phyloP scores from a whole-genome alignment of 2,329 filamentous ascomycete genomes.

The Paraconiothyrium sp. region DNA sequence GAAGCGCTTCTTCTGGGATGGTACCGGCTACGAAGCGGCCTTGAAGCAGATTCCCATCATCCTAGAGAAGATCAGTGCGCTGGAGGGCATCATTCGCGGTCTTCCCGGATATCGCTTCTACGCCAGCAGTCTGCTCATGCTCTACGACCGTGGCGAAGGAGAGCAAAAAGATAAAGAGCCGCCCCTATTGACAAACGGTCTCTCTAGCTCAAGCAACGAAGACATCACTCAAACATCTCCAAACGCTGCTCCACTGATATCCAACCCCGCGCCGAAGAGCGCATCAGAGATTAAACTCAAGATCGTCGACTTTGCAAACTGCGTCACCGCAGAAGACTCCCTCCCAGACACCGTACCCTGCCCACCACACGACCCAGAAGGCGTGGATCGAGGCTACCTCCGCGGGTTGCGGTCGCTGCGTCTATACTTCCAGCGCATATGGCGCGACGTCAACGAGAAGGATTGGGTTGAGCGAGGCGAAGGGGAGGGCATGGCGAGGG shows the following conservation, averaged over 20 bases:
- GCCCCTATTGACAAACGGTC: constrained; percentile 22
- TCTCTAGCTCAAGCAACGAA: constrained; percentile 30
- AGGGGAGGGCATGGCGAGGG: constrained; percentile 50
- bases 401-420: constrained; percentile 81
- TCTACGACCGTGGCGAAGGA: constrained; percentile 86
- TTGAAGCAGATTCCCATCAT: constrained; percentile 88
- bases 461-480: constrained; percentile 57
- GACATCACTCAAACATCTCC: constrained; percentile 27
- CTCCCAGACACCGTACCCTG: constrained; percentile 69
- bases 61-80: constrained; percentile 79
- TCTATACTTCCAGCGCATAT: constrained; percentile 87
- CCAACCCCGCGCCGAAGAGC: constrained; percentile 32
- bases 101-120: constrained; percentile 93
- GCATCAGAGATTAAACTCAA: constrained; percentile 81
- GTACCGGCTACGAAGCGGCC: constrained; percentile 80
- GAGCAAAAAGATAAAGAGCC: constrained; percentile 55
- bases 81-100: constrained; percentile 83
- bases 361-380: constrained; percentile 80
- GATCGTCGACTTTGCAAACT: constrained; percentile 98
- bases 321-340: constrained; percentile 84
- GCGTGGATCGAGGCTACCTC: constrained; percentile 88
- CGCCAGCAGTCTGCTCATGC: constrained; percentile 91
- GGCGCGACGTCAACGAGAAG: constrained; percentile 72
- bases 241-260: constrained; percentile 38
- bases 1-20: constrained; percentile 90